Conservation (phyloP, 345 rosid genomes). For the Microcos paniculata region DNA sequence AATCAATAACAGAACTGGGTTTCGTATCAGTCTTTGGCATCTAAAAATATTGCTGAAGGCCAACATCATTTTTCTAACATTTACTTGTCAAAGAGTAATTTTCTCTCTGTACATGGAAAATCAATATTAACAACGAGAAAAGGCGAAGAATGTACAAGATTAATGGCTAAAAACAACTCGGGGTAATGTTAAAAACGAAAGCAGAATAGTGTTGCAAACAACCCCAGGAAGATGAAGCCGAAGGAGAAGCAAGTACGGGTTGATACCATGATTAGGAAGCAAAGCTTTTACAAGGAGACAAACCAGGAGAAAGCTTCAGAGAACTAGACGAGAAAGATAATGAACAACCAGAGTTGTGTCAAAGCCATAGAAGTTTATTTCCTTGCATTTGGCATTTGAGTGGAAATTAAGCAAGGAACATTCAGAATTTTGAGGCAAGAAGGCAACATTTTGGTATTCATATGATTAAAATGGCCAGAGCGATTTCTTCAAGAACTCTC, state of each 20-base stretch:
- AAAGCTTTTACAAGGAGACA: neutral
- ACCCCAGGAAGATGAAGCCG: neutral
- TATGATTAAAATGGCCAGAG: conserved; percentile 11
- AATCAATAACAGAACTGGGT: conserved; percentile 27
- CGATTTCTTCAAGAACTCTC: conserved; percentile 25
- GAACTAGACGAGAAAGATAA: neutral
- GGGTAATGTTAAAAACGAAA: neutral
- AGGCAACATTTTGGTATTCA: conserved; percentile 21
- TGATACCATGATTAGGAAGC: neutral
- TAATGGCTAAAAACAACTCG: neutral
- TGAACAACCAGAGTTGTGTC: neutral
- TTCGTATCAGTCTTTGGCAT: conserved; percentile 31
- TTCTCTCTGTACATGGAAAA: too few species aligned
- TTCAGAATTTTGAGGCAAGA: conserved; percentile 14
- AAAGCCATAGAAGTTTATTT: neutral
- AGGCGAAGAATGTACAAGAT: neutral
- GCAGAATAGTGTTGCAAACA: neutral
- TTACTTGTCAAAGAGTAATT: neutral
- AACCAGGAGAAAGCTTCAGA: neutral
- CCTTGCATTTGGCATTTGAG: conserved; percentile 9
- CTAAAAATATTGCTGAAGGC: conserved; percentile 35
- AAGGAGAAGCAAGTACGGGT: neutral
- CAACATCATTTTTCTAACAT: conserved; percentile 26
- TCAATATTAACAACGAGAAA: conserved; percentile 1
- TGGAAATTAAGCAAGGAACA: conserved; percentile 28